Base-by-base conservation (phyloP, 495 filamentous ascomycete species). In the Annulohypoxylon nitens region DNA sequence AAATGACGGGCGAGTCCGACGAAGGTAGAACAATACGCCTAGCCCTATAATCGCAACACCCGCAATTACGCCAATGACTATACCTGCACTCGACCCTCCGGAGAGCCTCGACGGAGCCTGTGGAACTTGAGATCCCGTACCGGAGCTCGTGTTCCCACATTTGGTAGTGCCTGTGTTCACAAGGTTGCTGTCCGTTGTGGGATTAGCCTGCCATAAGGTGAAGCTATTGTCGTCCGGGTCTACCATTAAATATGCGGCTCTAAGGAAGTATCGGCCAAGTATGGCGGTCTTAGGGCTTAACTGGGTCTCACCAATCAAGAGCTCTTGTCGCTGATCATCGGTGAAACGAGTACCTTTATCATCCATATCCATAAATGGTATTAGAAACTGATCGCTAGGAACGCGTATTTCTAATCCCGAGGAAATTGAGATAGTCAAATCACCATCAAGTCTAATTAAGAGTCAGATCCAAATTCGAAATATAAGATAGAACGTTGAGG, bases 201-300 rank as follows among this genome's bases (percentile, higher is more conserved):
- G 53, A 7, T 37, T 57, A 14, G 53, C 53, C 20, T 57, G 30
- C 53, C 53, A 57, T 57, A 57, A 7, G 20, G 53, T 57, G 53
- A 57, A 57, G 0, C n/a, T 57, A 37, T 57, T 57, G 6, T 12
- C 53, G n/a, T 57, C 53, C 9, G 37, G 1, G 11, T 57, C 53
- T 20, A 57, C 30, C 53, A 57, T 57, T 14, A 57, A 57, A 37
- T 57, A 57, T 2, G 53, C 53, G n/a, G 53, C 30, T 1, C 30
- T 57, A 9, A 57, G 53, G n/a, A 57, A 57, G n/a, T 57, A 57
- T 10, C 53, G 53, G 7, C 53, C 53, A 6, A 57, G 30, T 2
- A 14, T 57, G 10, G 30, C 10, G n/a, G 5, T n/a, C n/a, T n/a
- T 4, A 14, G 14, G 2, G 18, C 11, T n/a, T 37, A 14, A 1